Evolutionary conservation across 306 rosid genomes (phyloP), one percentile per base, ranked within the genome.

Genomic region (Boehmeria nivea): DNA sequence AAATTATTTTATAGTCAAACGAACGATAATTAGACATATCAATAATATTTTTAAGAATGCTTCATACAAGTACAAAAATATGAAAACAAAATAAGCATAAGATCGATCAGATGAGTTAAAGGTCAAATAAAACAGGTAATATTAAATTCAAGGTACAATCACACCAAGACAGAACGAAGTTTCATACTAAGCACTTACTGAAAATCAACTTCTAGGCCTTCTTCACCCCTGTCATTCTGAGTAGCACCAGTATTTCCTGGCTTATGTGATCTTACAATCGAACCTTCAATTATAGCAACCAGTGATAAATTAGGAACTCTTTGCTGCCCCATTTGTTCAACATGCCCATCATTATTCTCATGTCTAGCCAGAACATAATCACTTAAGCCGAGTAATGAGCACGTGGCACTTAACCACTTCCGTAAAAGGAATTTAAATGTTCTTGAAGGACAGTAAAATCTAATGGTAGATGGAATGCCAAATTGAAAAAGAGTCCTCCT

Each of bases 401-500:
- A 33, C 6, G 20, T 31, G 38, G 43, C 38, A 27, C 5, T 17
- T 11, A 59, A 24, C 64, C 64, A 59, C 43, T 44, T 45, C 18
- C 19, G 54, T 7, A 59, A 21, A 45, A 59, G 43, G 33, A 34
- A 42, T 45, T 59, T 43, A 28, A 59, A 45, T 31, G 64, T 59
- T 28, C 40, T 39, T 6, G 64, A 59, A 4, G 64, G 64, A 20
- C 25, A 59, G 54, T 59, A 59, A 31, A 59, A 21, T 23, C 54
- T 40, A 13, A 59, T 6, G 1, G 54, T 45, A 43, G 53, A 43
- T 0, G 64, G 64, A 21, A 45, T 6, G 1, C 64, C 64, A 13
- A 59, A 59, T 18, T 59, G 64, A 26, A 59, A 59, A 59, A 59
- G 53, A 14, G 42, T 43, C 54, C 64, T 59, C 14, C 54, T 21